Evolutionary conservation across 1,284 basidiomycete genomes (phyloP).

Genomic region (Trametes pubescens): DNA sequence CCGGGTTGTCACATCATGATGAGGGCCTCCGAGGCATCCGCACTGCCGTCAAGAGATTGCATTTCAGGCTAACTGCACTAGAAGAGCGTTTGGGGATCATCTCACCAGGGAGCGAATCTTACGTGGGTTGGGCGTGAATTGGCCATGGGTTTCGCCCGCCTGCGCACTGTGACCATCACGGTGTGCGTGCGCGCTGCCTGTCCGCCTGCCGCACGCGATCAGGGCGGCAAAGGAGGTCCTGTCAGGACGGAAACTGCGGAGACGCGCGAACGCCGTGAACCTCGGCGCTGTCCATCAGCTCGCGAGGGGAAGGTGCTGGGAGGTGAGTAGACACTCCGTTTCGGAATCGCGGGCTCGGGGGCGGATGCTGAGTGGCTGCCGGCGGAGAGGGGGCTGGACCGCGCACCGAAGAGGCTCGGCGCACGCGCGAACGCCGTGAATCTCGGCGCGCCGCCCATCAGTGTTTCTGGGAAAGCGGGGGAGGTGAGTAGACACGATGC

Average conservation of each 20-base stretch:
- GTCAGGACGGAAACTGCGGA: conserved; percentile 24
- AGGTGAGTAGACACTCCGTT: conserved; percentile 33
- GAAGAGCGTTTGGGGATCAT: conserved; percentile 16
- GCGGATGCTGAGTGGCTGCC: neutral
- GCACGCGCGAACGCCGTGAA: neutral
- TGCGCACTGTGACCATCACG: conserved; percentile 5
- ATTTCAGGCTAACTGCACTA: conserved; percentile 21
- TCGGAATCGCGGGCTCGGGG: conserved; percentile 3
- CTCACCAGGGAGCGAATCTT: conserved; percentile 15
- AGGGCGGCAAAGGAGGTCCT: conserved; percentile 23
- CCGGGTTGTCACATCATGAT: conserved; percentile 23
- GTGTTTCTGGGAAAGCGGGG: neutral
- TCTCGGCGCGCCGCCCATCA: neutral
- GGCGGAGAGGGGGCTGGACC: neutral
- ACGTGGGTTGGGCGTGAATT: neutral
- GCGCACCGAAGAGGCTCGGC: too few relatives aligned
- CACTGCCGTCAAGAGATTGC: conserved; percentile 18
- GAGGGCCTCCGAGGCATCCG: conserved; percentile 19
- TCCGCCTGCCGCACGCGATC: conserved; percentile 16
- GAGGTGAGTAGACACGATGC: neutral
- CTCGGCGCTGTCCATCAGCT: conserved; percentile 17
- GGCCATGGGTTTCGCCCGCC: conserved; percentile 10
- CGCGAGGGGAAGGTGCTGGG: conserved; percentile 20
- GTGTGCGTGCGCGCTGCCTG: neutral
- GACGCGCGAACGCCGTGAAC: conserved; percentile 16